phyloP scores from a whole-genome alignment of 176 grass and related monocot species.

The maize (Zea mays) region DNA sequence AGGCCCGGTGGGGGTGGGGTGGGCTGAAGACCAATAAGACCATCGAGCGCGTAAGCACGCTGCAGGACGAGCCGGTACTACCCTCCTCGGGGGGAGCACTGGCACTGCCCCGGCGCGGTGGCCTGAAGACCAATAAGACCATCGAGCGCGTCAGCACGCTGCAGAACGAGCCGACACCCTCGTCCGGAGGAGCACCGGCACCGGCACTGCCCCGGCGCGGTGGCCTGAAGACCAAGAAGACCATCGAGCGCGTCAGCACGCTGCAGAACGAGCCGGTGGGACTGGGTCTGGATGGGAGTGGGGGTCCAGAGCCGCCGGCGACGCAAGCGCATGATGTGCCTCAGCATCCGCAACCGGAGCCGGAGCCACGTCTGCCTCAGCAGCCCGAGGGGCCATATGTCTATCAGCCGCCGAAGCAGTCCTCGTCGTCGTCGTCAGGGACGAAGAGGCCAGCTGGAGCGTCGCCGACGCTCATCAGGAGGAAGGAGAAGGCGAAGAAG shows the following conservation, averaged over 20 bases:
- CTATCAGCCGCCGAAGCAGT: neutral
- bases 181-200: neutral
- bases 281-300: neutral
- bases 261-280: too few relatives aligned
- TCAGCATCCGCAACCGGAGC: neutral
- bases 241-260: too few relatives aligned
- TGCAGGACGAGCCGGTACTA: neutral
- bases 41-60: slow-evolving; percentile 26
- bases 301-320: neutral
- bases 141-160: slow-evolving; percentile 34
- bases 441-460: neutral
- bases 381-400: too few relatives aligned
- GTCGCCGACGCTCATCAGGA: neutral
- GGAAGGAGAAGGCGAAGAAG: neutral
- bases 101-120: neutral
- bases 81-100: neutral
- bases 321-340: neutral
- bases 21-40: neutral
- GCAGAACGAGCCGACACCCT: neutral
- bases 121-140: neutral
- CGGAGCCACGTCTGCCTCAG: neutral
- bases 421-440: neutral
- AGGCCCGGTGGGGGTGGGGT: neutral
- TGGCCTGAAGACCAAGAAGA: too few relatives aligned
- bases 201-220: too few relatives aligned